Base-by-base conservation (phyloP, 345 rosid species). In the Aurinia saxatilis region DNA sequence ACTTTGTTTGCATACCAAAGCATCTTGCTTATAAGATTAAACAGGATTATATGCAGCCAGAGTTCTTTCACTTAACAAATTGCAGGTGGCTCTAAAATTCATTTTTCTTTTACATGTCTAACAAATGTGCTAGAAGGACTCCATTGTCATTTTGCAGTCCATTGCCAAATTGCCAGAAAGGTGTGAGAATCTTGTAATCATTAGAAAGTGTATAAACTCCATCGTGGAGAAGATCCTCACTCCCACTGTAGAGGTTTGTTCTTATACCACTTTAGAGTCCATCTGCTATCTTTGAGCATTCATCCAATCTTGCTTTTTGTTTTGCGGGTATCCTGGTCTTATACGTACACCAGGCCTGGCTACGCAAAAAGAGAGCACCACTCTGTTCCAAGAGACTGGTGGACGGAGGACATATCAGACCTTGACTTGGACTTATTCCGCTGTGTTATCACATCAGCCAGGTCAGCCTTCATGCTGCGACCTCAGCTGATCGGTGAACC, bases 111-210 rank as follows among this genome's bases (percentile, higher is more conserved):
- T n/a, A n/a, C n/a, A n/a, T n/a, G n/a, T n/a, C n/a, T n/a, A n/a
- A n/a, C n/a, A n/a, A n/a, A n/a, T n/a, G n/a, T n/a, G 99, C 35
- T 95, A 96, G 99, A 90, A 90, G 68, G 99, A 90, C 73, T 82
- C 99, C n/a, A 75, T 95, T 49, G 75, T 71, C 72, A 59, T 93
- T 2, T 74, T 95, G 14, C 84, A 95, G 78, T 69, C 82, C 8
- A 84, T 96, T 2, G 66, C 44, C 19, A 82, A 74, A 55, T 64
- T 95, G 63, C 76, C 89, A 10, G 97, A 86, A 25, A 83, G 91
- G 99, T 90, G 96, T 15, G 96, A 95, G 66, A 78, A 83, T 75
- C 88, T 88, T 41, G 93, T 93, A 65, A 82, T 90, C 63, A 74
- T 80, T 58, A 82, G 88, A 78, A 84, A 80, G 79, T 88, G 99